A percentile compares a stretch with the other conserved stretches of the same genome.
phyloP scores from a whole-genome alignment of 495 filamentous ascomycete genomes.

The Xylaria cubensis region DNA sequence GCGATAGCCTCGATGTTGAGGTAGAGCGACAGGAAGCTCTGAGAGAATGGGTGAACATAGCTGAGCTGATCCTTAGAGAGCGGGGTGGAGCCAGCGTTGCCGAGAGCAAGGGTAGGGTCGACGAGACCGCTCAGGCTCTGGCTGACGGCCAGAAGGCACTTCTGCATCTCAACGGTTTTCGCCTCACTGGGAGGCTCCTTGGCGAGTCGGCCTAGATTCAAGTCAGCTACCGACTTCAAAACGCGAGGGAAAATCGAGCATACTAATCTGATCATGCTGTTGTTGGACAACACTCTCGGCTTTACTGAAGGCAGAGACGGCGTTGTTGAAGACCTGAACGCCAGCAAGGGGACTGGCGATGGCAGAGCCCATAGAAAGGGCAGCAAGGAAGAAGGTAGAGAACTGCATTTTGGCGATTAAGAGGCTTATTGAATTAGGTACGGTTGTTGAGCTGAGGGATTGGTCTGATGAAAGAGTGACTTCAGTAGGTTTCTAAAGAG shows the following conservation, averaged over 20 bases:
- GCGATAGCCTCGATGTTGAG: slow-evolving; percentile 31
- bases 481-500: slow-evolving; percentile 26
- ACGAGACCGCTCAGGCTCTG: slow-evolving; percentile 31
- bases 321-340: slow-evolving; percentile 25
- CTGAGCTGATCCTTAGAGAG: slow-evolving; percentile 31
- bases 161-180: slow-evolving; percentile 31
- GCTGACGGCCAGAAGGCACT: slow-evolving; percentile 27
- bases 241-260: background rate
- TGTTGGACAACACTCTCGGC: slow-evolving; percentile 29
- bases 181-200: slow-evolving; percentile 15
- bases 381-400: slow-evolving; percentile 36
- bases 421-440: slow-evolving; percentile 20
- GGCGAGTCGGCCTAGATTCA: background rate
- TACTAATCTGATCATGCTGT: slow-evolving; percentile 30
- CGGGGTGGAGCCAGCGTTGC: slow-evolving; percentile 3
- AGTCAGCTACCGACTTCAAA: background rate
- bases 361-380: slow-evolving; percentile 42
- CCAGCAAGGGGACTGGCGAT: slow-evolving; percentile 31
- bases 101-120: slow-evolving; percentile 28
- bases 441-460: background rate
- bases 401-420: slow-evolving; percentile 38
- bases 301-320: slow-evolving; percentile 20
- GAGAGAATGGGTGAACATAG: slow-evolving; percentile 28
- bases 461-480: slow-evolving; percentile 18
- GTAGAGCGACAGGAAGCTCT: slow-evolving; percentile 28